phyloP scores from a whole-genome alignment of 176 grass and related monocot species.

The Aegilops tauschii region DNA sequence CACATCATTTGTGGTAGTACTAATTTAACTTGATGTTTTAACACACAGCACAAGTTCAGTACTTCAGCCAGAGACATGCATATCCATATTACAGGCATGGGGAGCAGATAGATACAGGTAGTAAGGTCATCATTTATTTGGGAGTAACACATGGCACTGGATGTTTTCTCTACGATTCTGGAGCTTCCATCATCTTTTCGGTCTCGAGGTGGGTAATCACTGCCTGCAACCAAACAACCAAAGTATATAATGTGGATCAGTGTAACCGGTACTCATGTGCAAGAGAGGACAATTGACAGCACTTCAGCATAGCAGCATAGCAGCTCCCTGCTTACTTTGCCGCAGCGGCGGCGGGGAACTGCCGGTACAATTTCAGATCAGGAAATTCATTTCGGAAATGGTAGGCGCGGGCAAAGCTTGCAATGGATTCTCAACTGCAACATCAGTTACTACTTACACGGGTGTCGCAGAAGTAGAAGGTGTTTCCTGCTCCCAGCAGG shows the following conservation, averaged over 20 bases:
- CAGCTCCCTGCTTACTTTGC: neutral
- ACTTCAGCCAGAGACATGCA: neutral
- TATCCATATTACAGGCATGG: conserved; percentile 7
- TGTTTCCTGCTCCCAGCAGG: neutral
- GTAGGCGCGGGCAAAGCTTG: neutral
- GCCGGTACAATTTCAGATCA: neutral
- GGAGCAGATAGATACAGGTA: neutral
- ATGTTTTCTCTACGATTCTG: neutral
- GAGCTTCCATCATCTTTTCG: neutral
- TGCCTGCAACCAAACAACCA: conserved; percentile 33
- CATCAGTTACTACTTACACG: conserved; percentile 18
- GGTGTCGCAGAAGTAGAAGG: neutral
- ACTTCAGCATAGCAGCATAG: neutral
- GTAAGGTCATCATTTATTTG: conserved; percentile 4
- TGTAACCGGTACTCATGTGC: neutral
- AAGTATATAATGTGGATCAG: neutral
- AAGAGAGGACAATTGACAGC: neutral
- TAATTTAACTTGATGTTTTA: neutral
- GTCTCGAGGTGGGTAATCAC: neutral
- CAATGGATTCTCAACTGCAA: neutral
- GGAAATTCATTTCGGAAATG: neutral
- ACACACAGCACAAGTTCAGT: neutral
- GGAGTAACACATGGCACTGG: neutral
- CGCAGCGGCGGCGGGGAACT: neutral
- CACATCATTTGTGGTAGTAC: neutral